These are phyloP conservation scores for Pneumocystis murina DNA, from an alignment of 1,139 yeast genomes.

Conservation along the genomic window DNA sequence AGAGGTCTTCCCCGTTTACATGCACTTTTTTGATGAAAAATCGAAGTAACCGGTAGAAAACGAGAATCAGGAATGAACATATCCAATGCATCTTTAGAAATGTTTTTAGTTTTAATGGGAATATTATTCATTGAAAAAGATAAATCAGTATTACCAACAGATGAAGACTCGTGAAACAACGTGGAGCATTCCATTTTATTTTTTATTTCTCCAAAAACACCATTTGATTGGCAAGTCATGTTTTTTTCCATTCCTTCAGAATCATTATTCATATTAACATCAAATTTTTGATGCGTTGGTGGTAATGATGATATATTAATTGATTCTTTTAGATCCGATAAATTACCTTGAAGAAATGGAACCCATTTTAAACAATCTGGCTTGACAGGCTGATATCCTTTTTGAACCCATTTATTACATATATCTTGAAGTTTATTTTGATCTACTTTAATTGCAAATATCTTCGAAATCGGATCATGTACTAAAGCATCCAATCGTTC, in stretches of 20 bases:
- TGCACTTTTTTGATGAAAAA: too few species aligned
- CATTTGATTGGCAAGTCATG: too few species aligned
- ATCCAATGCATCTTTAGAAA: too few species aligned
- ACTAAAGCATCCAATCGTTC: slow-evolving; percentile 58
- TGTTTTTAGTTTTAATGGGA: too few species aligned
- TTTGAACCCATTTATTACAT: background rate
- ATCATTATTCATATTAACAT: background rate
- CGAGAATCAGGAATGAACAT: too few species aligned
- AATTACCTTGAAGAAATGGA: background rate
- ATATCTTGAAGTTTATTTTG: background rate
- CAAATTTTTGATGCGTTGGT: background rate
- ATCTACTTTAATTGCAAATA: background rate
- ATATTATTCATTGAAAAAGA: too few species aligned
- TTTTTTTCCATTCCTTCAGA: background rate
- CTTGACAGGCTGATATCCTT: background rate
- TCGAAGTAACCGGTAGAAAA: too few species aligned
- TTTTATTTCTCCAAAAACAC: too few species aligned
- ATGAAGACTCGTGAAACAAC: too few species aligned
- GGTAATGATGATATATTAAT: background rate
- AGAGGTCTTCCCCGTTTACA: too few species aligned
- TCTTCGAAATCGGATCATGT: slow-evolving; percentile 24
- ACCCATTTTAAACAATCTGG: background rate
- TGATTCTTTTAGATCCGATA: background rate
- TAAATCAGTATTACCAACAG: too few species aligned
- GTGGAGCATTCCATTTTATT: too few species aligned